Conservation (phyloP, 305 asterid species). For the Fraxinus angustifolia region DNA sequence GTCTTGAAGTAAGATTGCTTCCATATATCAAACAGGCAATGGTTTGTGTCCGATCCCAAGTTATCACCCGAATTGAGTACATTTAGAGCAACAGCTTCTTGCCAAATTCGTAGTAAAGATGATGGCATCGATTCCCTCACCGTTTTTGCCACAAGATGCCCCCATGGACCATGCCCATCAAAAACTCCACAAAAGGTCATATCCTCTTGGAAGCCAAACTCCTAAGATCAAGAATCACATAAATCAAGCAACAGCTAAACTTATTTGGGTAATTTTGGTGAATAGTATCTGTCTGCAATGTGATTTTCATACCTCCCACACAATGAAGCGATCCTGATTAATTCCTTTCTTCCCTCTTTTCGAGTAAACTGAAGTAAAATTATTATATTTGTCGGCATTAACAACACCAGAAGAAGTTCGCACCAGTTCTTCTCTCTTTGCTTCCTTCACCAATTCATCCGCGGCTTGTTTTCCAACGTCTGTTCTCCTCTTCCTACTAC, state of each 20-base stretch:
- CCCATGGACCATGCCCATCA: conserved; percentile 93
- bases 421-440: conserved; percentile 54
- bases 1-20: conserved; percentile 55
- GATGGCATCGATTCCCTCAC: conserved; percentile 61
- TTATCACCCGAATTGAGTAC: conserved; percentile 24
- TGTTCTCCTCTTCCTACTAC: conserved; percentile 37
- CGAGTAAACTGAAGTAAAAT: conserved; percentile 42
- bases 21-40: conserved; percentile 49
- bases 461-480: conserved; percentile 47
- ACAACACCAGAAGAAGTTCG: conserved; percentile 52
- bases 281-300: neutral
- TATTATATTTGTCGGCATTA: conserved; percentile 30
- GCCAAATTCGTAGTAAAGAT: conserved; percentile 60
- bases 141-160: conserved; percentile 61
- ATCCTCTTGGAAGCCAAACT: conserved; percentile 74
- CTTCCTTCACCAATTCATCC: conserved; percentile 48
- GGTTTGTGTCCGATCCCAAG: conserved; percentile 23
- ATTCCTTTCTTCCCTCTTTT: conserved; percentile 67
- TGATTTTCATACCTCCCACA: conserved; percentile 57
- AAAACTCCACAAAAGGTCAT: conserved; percentile 75
- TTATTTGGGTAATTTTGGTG: neutral
- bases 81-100: conserved; percentile 46
- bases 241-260: neutral
- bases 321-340: conserved; percentile 42
- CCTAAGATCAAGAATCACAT: conserved; percentile 31